These are phyloP conservation scores for Botryotinia convoluta DNA, from an alignment of 2,329 filamentous ascomycete species.

Conservation along the genomic window DNA sequence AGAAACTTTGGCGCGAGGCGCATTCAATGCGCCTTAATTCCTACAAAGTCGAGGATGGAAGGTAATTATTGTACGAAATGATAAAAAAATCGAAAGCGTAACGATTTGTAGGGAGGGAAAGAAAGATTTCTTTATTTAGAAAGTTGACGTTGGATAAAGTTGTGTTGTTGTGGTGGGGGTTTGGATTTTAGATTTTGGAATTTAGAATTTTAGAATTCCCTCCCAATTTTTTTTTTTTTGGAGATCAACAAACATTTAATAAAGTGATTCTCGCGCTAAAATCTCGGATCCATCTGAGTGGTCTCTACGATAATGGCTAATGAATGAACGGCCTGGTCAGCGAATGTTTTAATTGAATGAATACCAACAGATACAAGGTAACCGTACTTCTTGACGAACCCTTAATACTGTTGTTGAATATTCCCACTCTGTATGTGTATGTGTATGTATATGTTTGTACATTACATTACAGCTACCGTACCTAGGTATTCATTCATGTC, in stretches of 20 bases:
- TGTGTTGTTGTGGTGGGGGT: conserved; percentile 6
- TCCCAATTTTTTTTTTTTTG: conserved; percentile 5
- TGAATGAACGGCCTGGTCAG: not conserved
- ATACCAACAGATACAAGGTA: not conserved
- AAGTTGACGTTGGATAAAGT: conserved; percentile 2
- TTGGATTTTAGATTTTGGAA: not conserved
- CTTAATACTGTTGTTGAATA: not conserved
- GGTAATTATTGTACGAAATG: not conserved
- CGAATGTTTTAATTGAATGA: not conserved
- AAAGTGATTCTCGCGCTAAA: conserved; percentile 1
- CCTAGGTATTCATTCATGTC: not conserved
- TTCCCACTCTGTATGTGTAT: not conserved
- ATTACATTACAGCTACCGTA: not conserved
- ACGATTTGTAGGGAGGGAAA: not conserved
- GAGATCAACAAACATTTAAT: not conserved
- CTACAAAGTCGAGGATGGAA: not conserved
- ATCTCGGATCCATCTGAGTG: not conserved
- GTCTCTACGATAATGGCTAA: not conserved
- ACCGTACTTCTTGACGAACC: not conserved
- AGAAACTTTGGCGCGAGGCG: conserved; percentile 8
- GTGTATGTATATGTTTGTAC: not conserved
- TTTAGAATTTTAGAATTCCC: not conserved
- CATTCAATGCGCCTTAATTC: conserved; percentile 17
- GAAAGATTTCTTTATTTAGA: conserved; percentile 1
- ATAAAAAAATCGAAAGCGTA: not conserved